Evolutionary conservation across 345 rosid genomes (phyloP).

Genomic region (Cardamine occulta): DNA sequence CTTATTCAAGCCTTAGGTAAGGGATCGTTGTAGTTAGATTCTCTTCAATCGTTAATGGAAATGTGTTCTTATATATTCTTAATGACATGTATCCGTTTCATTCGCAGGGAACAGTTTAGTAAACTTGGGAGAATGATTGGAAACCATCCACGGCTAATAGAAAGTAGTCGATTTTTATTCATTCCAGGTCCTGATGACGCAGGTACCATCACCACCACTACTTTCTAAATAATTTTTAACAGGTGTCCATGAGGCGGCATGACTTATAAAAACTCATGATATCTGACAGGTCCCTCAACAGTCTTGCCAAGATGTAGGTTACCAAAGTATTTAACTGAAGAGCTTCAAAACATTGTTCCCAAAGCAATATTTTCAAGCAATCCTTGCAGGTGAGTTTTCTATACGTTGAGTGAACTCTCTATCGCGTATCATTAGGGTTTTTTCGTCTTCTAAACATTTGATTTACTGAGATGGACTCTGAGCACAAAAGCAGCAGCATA

Average conservation of each 20-base stretch:
- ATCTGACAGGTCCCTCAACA: conserved; percentile 77
- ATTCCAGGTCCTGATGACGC: conserved; percentile 94
- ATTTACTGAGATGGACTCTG: neutral
- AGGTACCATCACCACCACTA: conserved; percentile 53
- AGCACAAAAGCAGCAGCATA: conserved; percentile 10
- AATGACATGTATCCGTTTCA: conserved; percentile 13
- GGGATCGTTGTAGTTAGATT: conserved; percentile 17
- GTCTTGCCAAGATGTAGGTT: conserved; percentile 80
- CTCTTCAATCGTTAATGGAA: neutral
- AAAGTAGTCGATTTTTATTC: conserved; percentile 78
- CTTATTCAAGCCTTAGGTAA: conserved; percentile 82
- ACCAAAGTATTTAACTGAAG: conserved; percentile 77
- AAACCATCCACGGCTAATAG: conserved; percentile 76
- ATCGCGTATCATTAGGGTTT: conserved; percentile 1
- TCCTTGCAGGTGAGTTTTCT: conserved; percentile 83
- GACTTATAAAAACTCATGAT: conserved; percentile 33
- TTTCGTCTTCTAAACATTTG: neutral
- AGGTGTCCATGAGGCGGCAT: conserved; percentile 15
- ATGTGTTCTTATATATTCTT: neutral
- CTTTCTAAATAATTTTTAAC: neutral
- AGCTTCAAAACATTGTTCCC: conserved; percentile 67
- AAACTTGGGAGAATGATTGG: conserved; percentile 81
- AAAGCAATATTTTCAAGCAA: conserved; percentile 86
- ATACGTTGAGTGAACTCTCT: conserved; percentile 1
- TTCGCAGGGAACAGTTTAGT: conserved; percentile 68